Base-by-base conservation (phyloP, 1,139 yeast species). In the Saccharomycopsis crataegensis region DNA sequence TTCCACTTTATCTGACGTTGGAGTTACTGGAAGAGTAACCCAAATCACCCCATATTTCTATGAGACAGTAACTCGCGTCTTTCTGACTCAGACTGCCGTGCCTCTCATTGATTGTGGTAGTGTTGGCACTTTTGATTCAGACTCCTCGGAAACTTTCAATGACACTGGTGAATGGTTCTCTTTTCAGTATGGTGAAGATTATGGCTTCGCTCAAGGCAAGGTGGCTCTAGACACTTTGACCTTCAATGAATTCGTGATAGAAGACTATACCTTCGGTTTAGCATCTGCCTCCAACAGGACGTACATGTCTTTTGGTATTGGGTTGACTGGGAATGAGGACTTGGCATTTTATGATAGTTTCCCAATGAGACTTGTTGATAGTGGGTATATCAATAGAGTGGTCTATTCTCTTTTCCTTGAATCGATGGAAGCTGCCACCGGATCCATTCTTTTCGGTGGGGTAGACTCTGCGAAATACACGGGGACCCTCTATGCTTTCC, bases 221-320 rank as follows among this genome's bases (percentile, higher is more conserved):
- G 85, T 85, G 85, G 89, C 84, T 50, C 67, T 70, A 53, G 94
- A 86, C 61, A 64, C 68, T 46, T 67, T 82, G 44, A 60, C 62
- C 1, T 64, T 83, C 50, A 73, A 74, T 54, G 73, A 69, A 12
- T 69, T 73, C 6, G 64, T 67, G 16, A 73, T 84, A n/a, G 59
- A 69, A 0, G 65, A 69, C 53, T 70, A 80, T 59, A 74, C 79
- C 12, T 74, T 83, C 60, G 90, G 86, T 2, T 77, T 80, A 22
- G 85, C 84, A 33, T 75, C 75, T 60, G 62, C 65, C 41, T 69
- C 84, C 5, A 76, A 77, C 61, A 76, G 83, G 9, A 65, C 74
- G 6, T 74, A 74, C 53, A 85, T 85, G 52, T 84, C 83, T 33
- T 67, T 82, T 49, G 89, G 88, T 40, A 78, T 83, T 57, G 86